Conservation (phyloP, 2,329 filamentous ascomycete genomes). For the Cryphonectria naterciae region DNA sequence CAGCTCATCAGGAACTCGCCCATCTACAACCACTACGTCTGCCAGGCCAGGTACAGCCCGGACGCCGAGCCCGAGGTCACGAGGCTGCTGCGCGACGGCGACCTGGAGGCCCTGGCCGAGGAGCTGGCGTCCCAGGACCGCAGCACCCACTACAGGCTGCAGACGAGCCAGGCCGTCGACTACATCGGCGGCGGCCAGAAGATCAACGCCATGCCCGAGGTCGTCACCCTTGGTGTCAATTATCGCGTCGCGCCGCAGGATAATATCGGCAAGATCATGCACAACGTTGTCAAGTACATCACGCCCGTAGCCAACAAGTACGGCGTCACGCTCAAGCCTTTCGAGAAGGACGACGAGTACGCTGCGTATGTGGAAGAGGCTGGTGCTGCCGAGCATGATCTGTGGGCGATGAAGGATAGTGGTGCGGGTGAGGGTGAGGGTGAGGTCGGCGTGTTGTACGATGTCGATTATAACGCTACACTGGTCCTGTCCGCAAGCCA, state of each 20-base stretch:
- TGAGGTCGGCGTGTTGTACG: constrained; percentile 38
- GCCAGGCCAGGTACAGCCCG: constrained; percentile 41
- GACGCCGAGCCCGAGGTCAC: constrained; percentile 39
- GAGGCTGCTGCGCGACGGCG: constrained; percentile 38
- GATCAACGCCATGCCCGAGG: constrained; percentile 61
- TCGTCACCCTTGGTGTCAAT: constrained; percentile 56
- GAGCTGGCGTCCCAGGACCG: constrained; percentile 40
- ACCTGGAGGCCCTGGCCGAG: constrained; percentile 36
- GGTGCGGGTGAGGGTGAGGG: constrained; percentile 13
- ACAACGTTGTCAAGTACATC: constrained; percentile 51
- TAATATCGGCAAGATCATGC: constrained; percentile 48
- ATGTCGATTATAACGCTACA: constrained; percentile 46
- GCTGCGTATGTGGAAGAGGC: constrained; percentile 27
- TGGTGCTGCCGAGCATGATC: background rate
- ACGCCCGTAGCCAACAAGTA: constrained; percentile 51
- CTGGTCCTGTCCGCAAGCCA: constrained; percentile 42
- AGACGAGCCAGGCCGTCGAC: constrained; percentile 61
- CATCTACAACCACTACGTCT: constrained; percentile 42
- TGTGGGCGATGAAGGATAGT: background rate
- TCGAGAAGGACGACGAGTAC: constrained; percentile 45
- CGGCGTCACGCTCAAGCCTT: constrained; percentile 52
- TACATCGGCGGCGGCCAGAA: constrained; percentile 59
- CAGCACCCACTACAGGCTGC: constrained; percentile 55
- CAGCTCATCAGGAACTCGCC: constrained; percentile 39
- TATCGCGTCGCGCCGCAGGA: constrained; percentile 62